A percentile compares a stretch with the other conserved stretches of the same genome.
phyloP scores from a whole-genome alignment of 345 rosid genomes.

The Conringia planisiliqua region DNA sequence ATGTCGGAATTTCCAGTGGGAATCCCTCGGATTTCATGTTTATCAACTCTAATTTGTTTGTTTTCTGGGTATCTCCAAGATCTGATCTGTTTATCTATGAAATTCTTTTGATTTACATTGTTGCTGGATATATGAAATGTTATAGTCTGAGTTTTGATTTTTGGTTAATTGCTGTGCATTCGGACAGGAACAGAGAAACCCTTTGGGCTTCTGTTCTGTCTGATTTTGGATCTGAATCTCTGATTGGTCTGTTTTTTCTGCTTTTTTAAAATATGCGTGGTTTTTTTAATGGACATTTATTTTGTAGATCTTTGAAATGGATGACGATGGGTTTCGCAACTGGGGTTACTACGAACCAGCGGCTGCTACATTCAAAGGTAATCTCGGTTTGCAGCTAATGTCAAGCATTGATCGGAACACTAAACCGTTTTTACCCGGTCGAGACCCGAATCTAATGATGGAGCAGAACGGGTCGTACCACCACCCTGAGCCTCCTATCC shows the following conservation, averaged over 20 bases:
- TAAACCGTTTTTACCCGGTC: conserved; percentile 71
- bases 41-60: background rate
- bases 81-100: background rate
- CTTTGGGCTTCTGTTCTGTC: background rate
- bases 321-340: conserved; percentile 71
- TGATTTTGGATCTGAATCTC: conserved; percentile 18
- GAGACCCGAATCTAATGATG: conserved; percentile 64
- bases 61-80: conserved; percentile 11
- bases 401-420: conserved; percentile 77
- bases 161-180: background rate
- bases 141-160: background rate
- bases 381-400: conserved; percentile 86
- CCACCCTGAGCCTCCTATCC: conserved; percentile 50
- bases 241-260: background rate
- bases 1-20: background rate
- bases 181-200: background rate
- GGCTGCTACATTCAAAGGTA: conserved; percentile 59
- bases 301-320: conserved; percentile 58
- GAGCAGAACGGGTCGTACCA: conserved; percentile 57
- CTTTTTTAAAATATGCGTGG: background rate
- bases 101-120: background rate
- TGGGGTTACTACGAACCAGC: conserved; percentile 96
- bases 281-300: background rate
- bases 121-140: background rate
- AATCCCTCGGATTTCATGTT: background rate